Percentiles rank a stretch among this genome's conserved stretches.
Evolutionary conservation across 305 asterid genomes (phyloP).

Genomic region (Ilex paraguariensis): DNA sequence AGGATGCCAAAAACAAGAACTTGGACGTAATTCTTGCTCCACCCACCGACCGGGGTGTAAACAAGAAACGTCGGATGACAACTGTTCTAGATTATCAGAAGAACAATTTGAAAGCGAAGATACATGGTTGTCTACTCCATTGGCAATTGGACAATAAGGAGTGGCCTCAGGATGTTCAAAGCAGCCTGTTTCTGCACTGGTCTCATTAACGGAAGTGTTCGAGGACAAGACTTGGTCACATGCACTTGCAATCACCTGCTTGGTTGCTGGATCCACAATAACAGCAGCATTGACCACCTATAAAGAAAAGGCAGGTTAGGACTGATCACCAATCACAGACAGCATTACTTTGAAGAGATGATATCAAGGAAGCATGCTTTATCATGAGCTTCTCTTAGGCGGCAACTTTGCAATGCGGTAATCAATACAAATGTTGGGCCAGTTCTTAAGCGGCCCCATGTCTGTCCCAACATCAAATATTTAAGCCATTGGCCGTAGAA

Average conservation of each 20-base stretch:
- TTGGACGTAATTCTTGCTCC: slow-evolving; percentile 28
- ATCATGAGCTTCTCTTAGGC: too few species aligned
- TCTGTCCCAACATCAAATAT: too few species aligned
- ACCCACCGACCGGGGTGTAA: slow-evolving; percentile 72
- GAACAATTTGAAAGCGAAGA: slow-evolving; percentile 14
- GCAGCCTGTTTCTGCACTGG: slow-evolving; percentile 19
- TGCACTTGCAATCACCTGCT: slow-evolving; percentile 67
- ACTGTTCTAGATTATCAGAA: slow-evolving; percentile 16
- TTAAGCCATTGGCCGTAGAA: too few species aligned
- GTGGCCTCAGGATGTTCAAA: slow-evolving; percentile 22
- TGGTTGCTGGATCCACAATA: slow-evolving; percentile 79
- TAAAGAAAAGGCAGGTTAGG: slow-evolving; percentile 13
- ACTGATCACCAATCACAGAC: not conserved
- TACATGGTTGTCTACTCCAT: slow-evolving; percentile 19
- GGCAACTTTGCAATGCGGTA: too few species aligned
- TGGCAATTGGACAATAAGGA: slow-evolving; percentile 10
- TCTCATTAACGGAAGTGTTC: slow-evolving; percentile 18
- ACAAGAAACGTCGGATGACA: slow-evolving; percentile 43
- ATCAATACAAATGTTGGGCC: too few species aligned
- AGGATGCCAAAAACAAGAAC: slow-evolving; percentile 59
- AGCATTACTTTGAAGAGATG: not conserved
- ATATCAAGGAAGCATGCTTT: too few species aligned
- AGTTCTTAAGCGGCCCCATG: too few species aligned
- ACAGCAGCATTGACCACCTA: slow-evolving; percentile 88
- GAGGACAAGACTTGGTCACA: slow-evolving; percentile 43